These are phyloP conservation scores for Aspergillus sergii DNA, from an alignment of 2,329 filamentous ascomycete species.

Conservation along the genomic window DNA sequence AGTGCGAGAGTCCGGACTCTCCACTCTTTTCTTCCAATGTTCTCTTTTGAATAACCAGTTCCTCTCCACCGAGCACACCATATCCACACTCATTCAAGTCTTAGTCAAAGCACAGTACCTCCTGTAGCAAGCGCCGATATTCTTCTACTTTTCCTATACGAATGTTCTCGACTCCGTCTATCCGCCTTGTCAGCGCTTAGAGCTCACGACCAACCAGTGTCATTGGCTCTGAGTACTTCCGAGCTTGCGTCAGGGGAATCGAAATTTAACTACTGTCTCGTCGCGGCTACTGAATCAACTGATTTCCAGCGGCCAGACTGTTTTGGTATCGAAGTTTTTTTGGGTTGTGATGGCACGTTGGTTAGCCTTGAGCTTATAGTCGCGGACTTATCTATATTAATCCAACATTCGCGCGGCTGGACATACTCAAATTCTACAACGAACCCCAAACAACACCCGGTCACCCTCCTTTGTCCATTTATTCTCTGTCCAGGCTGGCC, in stretches of 20 bases:
- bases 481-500: conserved; percentile 23
- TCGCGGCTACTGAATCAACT: conserved; percentile 27
- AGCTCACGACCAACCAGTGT: conserved; percentile 8
- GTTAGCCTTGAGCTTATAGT: conserved; percentile 10
- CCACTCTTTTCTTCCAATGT: conserved; percentile 5
- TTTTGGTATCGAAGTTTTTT: conserved; percentile 16
- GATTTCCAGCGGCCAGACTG: conserved; percentile 15
- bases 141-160: conserved; percentile 13
- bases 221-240: conserved; percentile 21
- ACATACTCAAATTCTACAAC: not conserved
- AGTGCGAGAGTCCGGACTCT: not conserved
- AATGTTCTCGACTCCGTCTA: conserved; percentile 14
- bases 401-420: conserved; percentile 9
- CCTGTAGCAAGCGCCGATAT: conserved; percentile 24
- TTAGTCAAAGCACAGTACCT: not conserved
- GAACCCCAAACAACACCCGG: not conserved
- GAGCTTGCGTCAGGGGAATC: conserved; percentile 14
- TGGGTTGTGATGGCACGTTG: conserved; percentile 16
- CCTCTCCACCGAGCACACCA: conserved; percentile 10
- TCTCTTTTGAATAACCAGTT: not conserved
- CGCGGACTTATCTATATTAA: conserved; percentile 16
- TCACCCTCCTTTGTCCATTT: conserved; percentile 4
- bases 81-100: conserved; percentile 12
- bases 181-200: conserved; percentile 27
- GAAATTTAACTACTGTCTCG: conserved; percentile 21